Conservation (phyloP, 768 basidiomycete genomes). For the Antrodiella citrinella region DNA sequence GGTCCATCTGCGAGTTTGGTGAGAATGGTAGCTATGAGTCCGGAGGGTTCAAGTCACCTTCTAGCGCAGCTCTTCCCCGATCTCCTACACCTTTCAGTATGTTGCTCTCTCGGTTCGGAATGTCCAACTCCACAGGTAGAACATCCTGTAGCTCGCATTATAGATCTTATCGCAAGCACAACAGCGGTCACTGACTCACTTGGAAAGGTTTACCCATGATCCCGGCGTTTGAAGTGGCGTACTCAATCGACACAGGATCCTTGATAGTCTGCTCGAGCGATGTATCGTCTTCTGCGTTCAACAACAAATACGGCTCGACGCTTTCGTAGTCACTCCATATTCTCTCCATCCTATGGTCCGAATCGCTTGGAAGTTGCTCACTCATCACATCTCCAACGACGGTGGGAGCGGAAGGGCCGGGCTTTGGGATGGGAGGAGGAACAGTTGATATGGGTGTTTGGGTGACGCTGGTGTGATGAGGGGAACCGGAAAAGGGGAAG, state of each 20-base stretch:
- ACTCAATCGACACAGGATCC: slow-evolving; percentile 47
- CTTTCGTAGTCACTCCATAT: slow-evolving; percentile 86
- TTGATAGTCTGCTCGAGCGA: slow-evolving; percentile 29
- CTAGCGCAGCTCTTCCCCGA: slow-evolving; percentile 42
- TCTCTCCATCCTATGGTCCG: slow-evolving; percentile 77
- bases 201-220: slow-evolving; percentile 47
- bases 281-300: slow-evolving; percentile 22
- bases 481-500: slow-evolving; percentile 21
- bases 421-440: slow-evolving; percentile 19
- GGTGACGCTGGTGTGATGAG: slow-evolving; percentile 18
- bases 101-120: slow-evolving; percentile 59
- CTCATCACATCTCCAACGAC: slow-evolving; percentile 15
- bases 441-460: slow-evolving; percentile 23
- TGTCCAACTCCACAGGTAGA: slow-evolving; percentile 66
- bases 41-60: slow-evolving; percentile 36
- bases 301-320: slow-evolving; percentile 56
- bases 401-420: slow-evolving; percentile 1
- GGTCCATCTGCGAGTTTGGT: slow-evolving; percentile 58
- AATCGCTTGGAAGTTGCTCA: slow-evolving; percentile 58
- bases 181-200: slow-evolving; percentile 26
- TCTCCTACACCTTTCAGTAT: slow-evolving; percentile 22
- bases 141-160: slow-evolving; percentile 42
- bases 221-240: slow-evolving; percentile 31
- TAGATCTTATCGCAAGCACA: not conserved
- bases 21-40: not conserved